A percentile compares a stretch with the other conserved stretches of the same genome.
Conservation (phyloP, 83 land plant species). For the Picea engelmannii region DNA sequence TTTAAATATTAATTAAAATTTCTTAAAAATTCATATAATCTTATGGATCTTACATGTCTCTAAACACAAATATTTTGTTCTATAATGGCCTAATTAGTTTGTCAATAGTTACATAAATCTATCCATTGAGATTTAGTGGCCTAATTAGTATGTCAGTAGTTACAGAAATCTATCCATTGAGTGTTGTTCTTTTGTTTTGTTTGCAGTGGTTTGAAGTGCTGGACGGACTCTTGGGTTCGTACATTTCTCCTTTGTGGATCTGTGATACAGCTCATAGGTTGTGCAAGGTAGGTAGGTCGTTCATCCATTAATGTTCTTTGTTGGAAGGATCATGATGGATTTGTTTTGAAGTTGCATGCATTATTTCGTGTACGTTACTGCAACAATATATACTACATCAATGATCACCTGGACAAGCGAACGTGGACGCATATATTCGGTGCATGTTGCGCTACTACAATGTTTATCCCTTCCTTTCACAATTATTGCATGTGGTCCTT, state of each 20-base stretch:
- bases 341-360: background rate
- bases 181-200: background rate
- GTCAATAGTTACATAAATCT: background rate
- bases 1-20: no score
- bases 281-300: conserved; percentile 61
- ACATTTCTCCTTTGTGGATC: conserved; percentile 80
- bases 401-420: conserved; percentile 72
- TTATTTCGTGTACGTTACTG: conserved; percentile 14
- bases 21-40: no score
- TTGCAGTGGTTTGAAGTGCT: conserved; percentile 86
- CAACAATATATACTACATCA: conserved; percentile 87
- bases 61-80: background rate
- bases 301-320: conserved; percentile 6
- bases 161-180: background rate
- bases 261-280: conserved; percentile 85
- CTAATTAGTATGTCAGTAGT: background rate
- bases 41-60: background rate
- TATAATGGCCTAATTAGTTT: background rate
- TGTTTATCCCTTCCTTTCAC: conserved; percentile 82
- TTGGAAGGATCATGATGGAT: background rate
- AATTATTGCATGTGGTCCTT: conserved; percentile 84
- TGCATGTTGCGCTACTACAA: conserved; percentile 79
- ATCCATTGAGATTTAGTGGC: background rate
- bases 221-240: conserved; percentile 74
- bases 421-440: conserved; percentile 90